A percentile compares a stretch with the other conserved stretches of the same genome.
phyloP scores from a whole-genome alignment of 441 rosid genomes.

The Syzygium syzygioides region DNA sequence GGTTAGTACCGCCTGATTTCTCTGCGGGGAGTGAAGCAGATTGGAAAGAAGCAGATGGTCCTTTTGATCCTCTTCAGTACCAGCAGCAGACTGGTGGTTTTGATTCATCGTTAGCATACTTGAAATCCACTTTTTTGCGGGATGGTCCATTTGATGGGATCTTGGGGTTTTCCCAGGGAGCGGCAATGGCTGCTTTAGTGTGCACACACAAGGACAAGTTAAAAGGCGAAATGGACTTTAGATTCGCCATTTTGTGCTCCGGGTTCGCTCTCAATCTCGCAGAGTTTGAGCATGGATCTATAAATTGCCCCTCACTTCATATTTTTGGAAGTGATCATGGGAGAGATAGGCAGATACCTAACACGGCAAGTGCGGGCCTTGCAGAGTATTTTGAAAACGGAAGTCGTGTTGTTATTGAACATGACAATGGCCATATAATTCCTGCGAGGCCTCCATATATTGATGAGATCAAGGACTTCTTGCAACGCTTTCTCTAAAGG shows the following conservation, averaged over 20 bases:
- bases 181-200: conserved; percentile 80
- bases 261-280: conserved; percentile 43
- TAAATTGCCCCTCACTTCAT: conserved; percentile 82
- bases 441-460: conserved; percentile 72
- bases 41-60: conserved; percentile 50
- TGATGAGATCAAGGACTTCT: conserved; percentile 59
- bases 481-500: conserved; percentile 46
- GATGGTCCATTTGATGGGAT: conserved; percentile 91
- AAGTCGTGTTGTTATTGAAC: conserved; percentile 54
- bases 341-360: conserved; percentile 75
- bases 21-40: conserved; percentile 24
- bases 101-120: conserved; percentile 42
- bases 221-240: conserved; percentile 46
- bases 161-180: conserved; percentile 92
- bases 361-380: conserved; percentile 53
- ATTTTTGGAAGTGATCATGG: conserved; percentile 64
- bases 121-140: conserved; percentile 35
- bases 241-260: conserved; percentile 80
- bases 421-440: conserved; percentile 80
- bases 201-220: conserved; percentile 32
- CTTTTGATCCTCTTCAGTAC: conserved; percentile 75
- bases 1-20: conserved; percentile 63
- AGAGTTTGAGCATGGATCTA: conserved; percentile 23
- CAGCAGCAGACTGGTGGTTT: conserved; percentile 81
- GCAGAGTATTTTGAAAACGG: conserved; percentile 50